These are phyloP conservation scores for Capsicum pubescens DNA, from an alignment of 257 asterid genomes.

Conservation along the genomic window DNA sequence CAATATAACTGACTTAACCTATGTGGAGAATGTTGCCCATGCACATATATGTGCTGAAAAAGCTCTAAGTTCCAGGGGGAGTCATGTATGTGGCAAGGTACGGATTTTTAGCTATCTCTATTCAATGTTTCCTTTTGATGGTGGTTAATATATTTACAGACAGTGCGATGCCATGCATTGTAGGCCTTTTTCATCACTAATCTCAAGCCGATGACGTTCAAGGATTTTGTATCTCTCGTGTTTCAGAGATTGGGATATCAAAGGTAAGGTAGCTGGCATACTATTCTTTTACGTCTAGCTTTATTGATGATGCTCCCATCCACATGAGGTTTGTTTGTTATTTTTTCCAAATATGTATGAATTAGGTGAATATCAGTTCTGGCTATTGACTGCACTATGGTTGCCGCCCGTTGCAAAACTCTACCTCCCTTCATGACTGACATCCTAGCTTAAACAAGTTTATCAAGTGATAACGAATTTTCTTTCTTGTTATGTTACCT, in stretches of 20 bases:
- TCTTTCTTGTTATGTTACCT: conserved; percentile 8
- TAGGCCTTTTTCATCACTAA: conserved; percentile 80
- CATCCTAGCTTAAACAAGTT: conserved; percentile 19
- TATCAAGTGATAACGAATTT: not conserved
- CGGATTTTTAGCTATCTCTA: conserved; percentile 31
- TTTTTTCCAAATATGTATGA: not conserved
- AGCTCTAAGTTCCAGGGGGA: conserved; percentile 63
- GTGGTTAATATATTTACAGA: conserved; percentile 23
- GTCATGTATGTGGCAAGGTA: conserved; percentile 77
- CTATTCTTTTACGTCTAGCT: not conserved
- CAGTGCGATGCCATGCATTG: conserved; percentile 33
- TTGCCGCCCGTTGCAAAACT: conserved; percentile 20
- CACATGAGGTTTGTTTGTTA: not conserved
- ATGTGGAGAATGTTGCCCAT: conserved; percentile 89
- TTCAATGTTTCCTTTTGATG: conserved; percentile 23
- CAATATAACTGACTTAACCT: conserved; percentile 73
- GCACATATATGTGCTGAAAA: conserved; percentile 90
- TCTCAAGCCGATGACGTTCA: conserved; percentile 66
- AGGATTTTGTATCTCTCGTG: conserved; percentile 58
- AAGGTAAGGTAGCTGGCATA: conserved; percentile 52
- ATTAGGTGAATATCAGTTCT: conserved; percentile 20
- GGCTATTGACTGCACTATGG: not conserved
- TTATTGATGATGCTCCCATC: conserved; percentile 6
- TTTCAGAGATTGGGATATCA: conserved; percentile 68
- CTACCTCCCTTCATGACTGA: not conserved